phyloP scores from a whole-genome alignment of 2,329 filamentous ascomycete species.

The Aspergillus sp. region DNA sequence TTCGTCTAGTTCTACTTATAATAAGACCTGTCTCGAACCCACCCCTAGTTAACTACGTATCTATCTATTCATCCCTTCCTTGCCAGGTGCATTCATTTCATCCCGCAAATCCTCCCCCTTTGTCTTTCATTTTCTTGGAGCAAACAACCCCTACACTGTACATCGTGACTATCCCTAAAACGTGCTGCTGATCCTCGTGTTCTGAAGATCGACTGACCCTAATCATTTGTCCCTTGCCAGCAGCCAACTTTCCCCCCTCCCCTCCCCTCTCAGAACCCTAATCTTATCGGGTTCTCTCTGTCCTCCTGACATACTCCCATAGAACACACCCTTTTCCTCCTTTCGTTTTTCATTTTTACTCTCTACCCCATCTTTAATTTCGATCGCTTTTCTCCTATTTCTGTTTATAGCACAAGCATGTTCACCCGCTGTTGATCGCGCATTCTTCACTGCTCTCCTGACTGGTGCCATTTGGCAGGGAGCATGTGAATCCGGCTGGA shows the following conservation, averaged over 20 bases:
- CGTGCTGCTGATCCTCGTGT: not conserved
- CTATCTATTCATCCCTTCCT: not conserved
- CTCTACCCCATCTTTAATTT: not conserved
- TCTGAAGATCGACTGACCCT: not conserved
- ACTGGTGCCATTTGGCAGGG: constrained; percentile 20
- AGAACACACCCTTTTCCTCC: too few relatives aligned
- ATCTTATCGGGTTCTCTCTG: constrained; percentile 14
- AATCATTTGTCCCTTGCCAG: not conserved
- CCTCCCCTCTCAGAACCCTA: constrained; percentile 23
- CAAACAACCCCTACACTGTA: not conserved
- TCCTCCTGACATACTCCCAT: constrained; percentile 2
- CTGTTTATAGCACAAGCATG: constrained; percentile 7
- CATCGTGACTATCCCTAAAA: not conserved
- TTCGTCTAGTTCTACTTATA: not conserved
- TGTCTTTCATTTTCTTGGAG: not conserved
- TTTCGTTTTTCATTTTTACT: not conserved
- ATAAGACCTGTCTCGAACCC: constrained; percentile 4
- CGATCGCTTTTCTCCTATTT: constrained; percentile 7
- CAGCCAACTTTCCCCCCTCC: not conserved
- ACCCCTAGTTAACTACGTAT: not conserved
- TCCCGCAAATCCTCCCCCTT: not conserved
- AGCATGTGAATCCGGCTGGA: constrained; percentile 19
- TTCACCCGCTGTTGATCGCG: constrained; percentile 19
- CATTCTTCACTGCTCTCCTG: constrained; percentile 10
- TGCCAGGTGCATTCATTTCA: not conserved